A percentile compares a stretch with the other conserved stretches of the same genome.
Evolutionary conservation across 345 rosid genomes (phyloP).

Genomic region (Hypericum androsaemum): DNA sequence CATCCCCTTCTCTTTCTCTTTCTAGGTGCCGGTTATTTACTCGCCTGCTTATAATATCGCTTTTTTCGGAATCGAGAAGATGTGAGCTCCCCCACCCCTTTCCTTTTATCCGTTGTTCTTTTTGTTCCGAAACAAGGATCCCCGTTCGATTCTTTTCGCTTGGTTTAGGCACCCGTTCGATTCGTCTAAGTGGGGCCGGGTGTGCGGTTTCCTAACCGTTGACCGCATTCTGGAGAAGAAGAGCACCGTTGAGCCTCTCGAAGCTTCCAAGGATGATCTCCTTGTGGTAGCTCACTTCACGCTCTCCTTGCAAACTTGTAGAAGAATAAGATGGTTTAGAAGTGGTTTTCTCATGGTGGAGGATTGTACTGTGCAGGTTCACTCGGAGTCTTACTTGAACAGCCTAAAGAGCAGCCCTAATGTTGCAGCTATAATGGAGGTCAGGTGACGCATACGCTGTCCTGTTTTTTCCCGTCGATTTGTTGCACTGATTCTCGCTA

Average conservation of each 20-base stretch:
- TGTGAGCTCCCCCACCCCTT: constrained; percentile 32
- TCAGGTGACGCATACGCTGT: constrained; percentile 16
- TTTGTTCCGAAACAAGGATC: background rate
- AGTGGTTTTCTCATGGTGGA: background rate
- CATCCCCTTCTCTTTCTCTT: background rate
- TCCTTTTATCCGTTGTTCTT: background rate
- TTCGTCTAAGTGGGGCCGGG: constrained; percentile 86
- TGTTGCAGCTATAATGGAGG: constrained; percentile 80
- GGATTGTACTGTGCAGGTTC: constrained; percentile 38
- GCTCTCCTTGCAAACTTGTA: background rate
- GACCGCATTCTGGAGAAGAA: constrained; percentile 50
- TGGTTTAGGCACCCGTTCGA: constrained; percentile 74
- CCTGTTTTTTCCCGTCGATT: constrained; percentile 4
- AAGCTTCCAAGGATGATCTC: constrained; percentile 75
- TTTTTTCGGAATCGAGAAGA: constrained; percentile 80
- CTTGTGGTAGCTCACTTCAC: constrained; percentile 47
- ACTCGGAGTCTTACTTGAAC: constrained; percentile 58
- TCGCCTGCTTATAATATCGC: constrained; percentile 62
- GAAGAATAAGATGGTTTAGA: no score
- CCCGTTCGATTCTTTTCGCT: background rate
- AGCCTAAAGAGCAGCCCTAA: constrained; percentile 66
- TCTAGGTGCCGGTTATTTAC: constrained; percentile 68
- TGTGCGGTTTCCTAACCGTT: constrained; percentile 47
- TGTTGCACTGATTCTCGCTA: background rate
- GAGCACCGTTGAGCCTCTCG: constrained; percentile 57